phyloP scores from a whole-genome alignment of 1,284 basidiomycete genomes.

The Athelia psychrophila region DNA sequence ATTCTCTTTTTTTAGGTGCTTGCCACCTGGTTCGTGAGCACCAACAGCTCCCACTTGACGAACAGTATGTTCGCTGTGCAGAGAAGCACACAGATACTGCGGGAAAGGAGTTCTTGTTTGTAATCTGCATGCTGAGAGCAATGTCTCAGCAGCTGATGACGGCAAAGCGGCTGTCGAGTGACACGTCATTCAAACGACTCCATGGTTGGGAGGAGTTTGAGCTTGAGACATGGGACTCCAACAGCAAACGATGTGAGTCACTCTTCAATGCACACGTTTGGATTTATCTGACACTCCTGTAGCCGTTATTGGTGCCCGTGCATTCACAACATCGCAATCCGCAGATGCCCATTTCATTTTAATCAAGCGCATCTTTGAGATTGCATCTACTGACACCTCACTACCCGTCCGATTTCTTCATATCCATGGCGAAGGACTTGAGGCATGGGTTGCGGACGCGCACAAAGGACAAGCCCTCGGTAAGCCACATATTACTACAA shows the following conservation, averaged over 20 bases:
- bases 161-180: too few species aligned
- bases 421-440: slow-evolving; percentile 20
- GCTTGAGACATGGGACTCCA: too few species aligned
- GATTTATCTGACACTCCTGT: background rate
- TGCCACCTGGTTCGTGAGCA: background rate
- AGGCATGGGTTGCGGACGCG: slow-evolving; percentile 18
- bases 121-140: too few species aligned
- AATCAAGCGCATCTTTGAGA: too few species aligned
- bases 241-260: slow-evolving; percentile 17
- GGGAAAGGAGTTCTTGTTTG: background rate
- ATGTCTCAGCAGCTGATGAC: too few species aligned
- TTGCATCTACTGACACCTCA: slow-evolving; percentile 1
- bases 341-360: slow-evolving; percentile 16
- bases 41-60: background rate
- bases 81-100: slow-evolving; percentile 4
- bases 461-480: slow-evolving; percentile 24
- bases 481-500: background rate
- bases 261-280: background rate
- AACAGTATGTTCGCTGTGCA: slow-evolving; percentile 10
- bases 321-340: slow-evolving; percentile 21
- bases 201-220: too few species aligned
- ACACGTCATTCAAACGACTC: too few species aligned
- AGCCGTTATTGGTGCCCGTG: slow-evolving; percentile 17
- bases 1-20: background rate
- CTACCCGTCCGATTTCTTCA: slow-evolving; percentile 14